Conservation (phyloP, 2,329 filamentous ascomycete species). For the Monosporascus sp. region DNA sequence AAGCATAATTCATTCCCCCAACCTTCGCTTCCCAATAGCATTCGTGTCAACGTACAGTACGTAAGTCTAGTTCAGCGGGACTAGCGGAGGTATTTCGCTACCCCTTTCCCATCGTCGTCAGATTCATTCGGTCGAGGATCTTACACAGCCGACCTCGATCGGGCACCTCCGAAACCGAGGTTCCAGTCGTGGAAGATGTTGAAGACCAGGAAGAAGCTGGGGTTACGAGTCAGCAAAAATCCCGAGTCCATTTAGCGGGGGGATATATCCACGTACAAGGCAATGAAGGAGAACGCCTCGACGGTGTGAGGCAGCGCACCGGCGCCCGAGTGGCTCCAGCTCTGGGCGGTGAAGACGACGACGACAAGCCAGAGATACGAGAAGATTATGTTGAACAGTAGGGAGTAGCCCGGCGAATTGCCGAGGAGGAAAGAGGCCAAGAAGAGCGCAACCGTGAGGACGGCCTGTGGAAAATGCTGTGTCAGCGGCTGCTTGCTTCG, state of each 20-base stretch:
- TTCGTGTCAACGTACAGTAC: too few relatives aligned
- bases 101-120: too few relatives aligned
- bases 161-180: slow-evolving; percentile 18
- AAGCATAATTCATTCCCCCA: too few relatives aligned
- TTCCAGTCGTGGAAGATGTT: slow-evolving; percentile 29
- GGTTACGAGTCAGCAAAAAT: neutral
- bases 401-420: slow-evolving; percentile 16
- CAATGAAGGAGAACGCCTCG: slow-evolving; percentile 29
- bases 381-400: slow-evolving; percentile 30
- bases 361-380: slow-evolving; percentile 30
- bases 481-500: too few relatives aligned
- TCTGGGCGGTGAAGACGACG: slow-evolving; percentile 25
- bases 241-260: too few relatives aligned
- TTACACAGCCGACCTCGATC: slow-evolving; percentile 21
- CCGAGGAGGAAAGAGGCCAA: slow-evolving; percentile 24
- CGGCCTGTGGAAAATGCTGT: slow-evolving; percentile 14
- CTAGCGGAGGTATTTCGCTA: too few relatives aligned
- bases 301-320: slow-evolving; percentile 18
- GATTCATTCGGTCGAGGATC: neutral
- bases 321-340: slow-evolving; percentile 19
- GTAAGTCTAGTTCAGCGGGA: too few relatives aligned
- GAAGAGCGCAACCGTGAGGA: slow-evolving; percentile 28
- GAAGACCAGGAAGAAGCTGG: slow-evolving; percentile 28
- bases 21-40: too few relatives aligned
- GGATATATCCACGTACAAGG: slow-evolving; percentile 21